Evolutionary conservation across 2,329 filamentous ascomycete genomes (phyloP), one percentile per base, ranked within the genome.

Genomic region (Xylaria sp.): DNA sequence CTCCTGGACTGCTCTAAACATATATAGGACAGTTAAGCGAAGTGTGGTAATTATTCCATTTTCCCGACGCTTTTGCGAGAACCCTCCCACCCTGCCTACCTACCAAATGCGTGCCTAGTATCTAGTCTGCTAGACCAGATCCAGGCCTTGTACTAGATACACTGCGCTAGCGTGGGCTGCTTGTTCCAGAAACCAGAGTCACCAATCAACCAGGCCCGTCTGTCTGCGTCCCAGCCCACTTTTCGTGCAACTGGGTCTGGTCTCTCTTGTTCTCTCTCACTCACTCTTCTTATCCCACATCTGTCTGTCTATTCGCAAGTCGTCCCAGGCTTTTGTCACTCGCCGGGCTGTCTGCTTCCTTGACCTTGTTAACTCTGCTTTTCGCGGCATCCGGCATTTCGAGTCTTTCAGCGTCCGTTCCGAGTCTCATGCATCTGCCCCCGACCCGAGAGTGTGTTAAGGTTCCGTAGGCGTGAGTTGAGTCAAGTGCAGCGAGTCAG

Each of bases 161-260:
- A 17, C 29, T 51, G 21, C 44, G 52, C 49, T 38, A 35, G 38
- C 17, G 53, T 38, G 11, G 47, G 33, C 54, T 53, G 35, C 53
- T 61, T 60, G 63, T 65, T 60, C 60, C 57, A 63, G 60, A 63
- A 63, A 64, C 60, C 47, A 61, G 38, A 58, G 25, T 51, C 25
- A 52, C 57, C 58, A 58, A 60, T 55, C 61, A 63, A 58, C 47
- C 58, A 51, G 54, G 54, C 53, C 53, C 55, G 35, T 65, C 40
- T 48, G 43, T 58, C 53, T 47, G 51, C 25, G 19, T 54, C 54
- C 64, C 64, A 62, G 62, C 59, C 62, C 62, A 43, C 61, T 62
- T 64, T 64, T 64, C 29, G 44, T 62, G 48, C 54, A 21, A 64
- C 51, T 49, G 21, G 17, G 25, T 47, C 33, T 33, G 13, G 7